Evolutionary conservation across 352 stramenopile genomes (phyloP), one percentile per base, ranked within the genome.

Genomic region (Phytophthora tentaculata): DNA sequence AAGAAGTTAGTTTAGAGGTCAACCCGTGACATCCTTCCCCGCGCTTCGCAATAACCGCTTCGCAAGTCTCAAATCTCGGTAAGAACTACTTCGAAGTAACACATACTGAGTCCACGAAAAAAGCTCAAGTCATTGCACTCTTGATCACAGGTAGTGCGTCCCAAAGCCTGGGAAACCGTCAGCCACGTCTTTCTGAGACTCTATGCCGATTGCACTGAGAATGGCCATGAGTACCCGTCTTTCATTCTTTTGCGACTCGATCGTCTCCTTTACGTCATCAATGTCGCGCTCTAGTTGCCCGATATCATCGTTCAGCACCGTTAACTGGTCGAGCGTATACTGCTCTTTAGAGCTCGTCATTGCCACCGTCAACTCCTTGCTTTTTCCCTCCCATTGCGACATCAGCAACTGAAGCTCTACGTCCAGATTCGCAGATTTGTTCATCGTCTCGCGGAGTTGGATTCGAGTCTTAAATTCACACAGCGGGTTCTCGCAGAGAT

Each of bases 401-500:
- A 43, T 23, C 77, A 79, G 22, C 45, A 26, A 10, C 55, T 58
- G 35, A 32, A 41, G 61, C 65, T 71, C 10, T 23, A 29, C 19
- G 0, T 73, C 57, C 63, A 77, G 76, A 59, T 84, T 80, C 20
- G 85, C 76, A 39, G 89, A 80, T 64, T 88, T 85, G 67, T 90
- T 80, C 76, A 86, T 84, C 3, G 75, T 86, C 55, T 89, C 82
- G 35, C 82, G 82, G 17, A 88, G 68, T 72, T 85, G 76, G 26
- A 90, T 76, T 47, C 82, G 80, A 61, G 75, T 88, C 51, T 70
- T 74, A 68, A 90, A 86, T 71, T 90, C 80, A 53, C 82, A 90
- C 14, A 84, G 61, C 9, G 61, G 59, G 55, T 90, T 88, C 48
- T 76, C 68, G 50, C 82, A 90, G 23, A 62, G 71, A 19, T 88